Base-by-base conservation (phyloP, 352 stramenopile species). In the Blastocystis sp. region DNA sequence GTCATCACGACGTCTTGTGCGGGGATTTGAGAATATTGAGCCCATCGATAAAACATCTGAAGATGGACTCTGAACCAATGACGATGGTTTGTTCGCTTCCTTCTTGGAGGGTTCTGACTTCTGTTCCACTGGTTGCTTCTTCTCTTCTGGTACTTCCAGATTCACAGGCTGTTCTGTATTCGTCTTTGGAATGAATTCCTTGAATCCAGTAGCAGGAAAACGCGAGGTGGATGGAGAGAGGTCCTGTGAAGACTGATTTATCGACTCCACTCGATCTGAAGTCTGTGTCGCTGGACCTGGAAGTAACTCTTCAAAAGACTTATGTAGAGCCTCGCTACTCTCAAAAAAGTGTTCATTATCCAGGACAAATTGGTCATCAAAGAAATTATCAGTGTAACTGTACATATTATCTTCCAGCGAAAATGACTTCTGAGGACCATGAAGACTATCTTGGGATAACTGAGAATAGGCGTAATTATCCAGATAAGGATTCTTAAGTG, bases 291-390 rank as follows among this genome's bases (percentile, higher is more conserved):
- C 9, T 9, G 40, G 40, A 2, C 2, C 9, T 48, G 40, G 40
- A 9, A 48, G 9, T 9, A 48, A 48, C 40, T 48, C 40, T 9
- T 48, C 3, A 2, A 48, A 48, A 48, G 40, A 48, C 40, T 48
- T 48, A 48, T 48, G 40, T 9, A 48, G 40, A 9, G 40, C 9
- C 40, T 48, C 40, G 9, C 40, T 24, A 9, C 30, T 37, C 3
- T 53, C 19, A 57, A 84, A 84, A 35, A 68, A 84, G 30, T 69
- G 30, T 24, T 84, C 73, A 35, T 84, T 66, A 57, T 84, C 73
- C 30, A 84, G 33, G 19, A 35, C 48, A 42, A 37, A 66, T 57
- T 66, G 73, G 33, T 64, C 27, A 35, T 58, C 22, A 57, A 68
- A 68, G 9, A 13, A 60, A 51, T 24, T 44, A 2, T 66, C 53